These are phyloP conservation scores for Colletotrichum coccodes DNA, from an alignment of 2,329 filamentous ascomycete species.

Conservation along the genomic window DNA sequence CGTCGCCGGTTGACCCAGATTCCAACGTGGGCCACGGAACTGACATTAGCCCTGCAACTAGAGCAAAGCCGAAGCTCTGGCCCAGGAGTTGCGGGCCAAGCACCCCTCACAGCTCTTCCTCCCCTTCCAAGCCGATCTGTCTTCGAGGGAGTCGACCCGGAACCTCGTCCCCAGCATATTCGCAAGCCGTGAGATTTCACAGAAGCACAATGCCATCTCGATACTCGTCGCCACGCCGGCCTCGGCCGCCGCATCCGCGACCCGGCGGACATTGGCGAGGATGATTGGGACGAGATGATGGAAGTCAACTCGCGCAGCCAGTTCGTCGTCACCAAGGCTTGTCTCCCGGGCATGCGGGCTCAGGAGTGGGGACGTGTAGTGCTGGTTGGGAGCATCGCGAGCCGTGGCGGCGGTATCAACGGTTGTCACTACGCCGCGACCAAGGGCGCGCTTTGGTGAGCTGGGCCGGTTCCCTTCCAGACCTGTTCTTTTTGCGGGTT, in stretches of 20 bases:
- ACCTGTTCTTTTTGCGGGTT: background rate
- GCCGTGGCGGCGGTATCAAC: constrained; percentile 45
- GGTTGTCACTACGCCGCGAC: constrained; percentile 48
- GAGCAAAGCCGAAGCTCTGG: constrained; percentile 43
- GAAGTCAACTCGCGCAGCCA: constrained; percentile 46
- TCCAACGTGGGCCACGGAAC: background rate
- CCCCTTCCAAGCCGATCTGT: constrained; percentile 40
- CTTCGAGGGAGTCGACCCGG: constrained; percentile 39
- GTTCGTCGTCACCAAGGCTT: constrained; percentile 45
- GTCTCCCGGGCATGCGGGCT: constrained; percentile 42
- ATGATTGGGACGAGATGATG: constrained; percentile 49
- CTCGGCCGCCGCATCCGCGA: constrained; percentile 46
- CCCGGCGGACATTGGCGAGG: constrained; percentile 43
- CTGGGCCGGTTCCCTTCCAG: background rate
- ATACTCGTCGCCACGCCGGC: constrained; percentile 45
- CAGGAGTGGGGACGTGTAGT: constrained; percentile 46
- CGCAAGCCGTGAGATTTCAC: constrained; percentile 23
- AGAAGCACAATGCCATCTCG: constrained; percentile 42
- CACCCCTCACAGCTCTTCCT: constrained; percentile 42
- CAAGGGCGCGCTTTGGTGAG: constrained; percentile 39
- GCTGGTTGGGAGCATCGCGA: constrained; percentile 46
- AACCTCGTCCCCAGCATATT: constrained; percentile 37
- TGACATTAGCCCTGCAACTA: constrained; percentile 13
- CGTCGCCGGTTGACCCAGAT: background rate
- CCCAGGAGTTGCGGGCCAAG: constrained; percentile 36